Conservation (phyloP, 176 grass and related monocot genomes). For the Musa schizocarpa region DNA sequence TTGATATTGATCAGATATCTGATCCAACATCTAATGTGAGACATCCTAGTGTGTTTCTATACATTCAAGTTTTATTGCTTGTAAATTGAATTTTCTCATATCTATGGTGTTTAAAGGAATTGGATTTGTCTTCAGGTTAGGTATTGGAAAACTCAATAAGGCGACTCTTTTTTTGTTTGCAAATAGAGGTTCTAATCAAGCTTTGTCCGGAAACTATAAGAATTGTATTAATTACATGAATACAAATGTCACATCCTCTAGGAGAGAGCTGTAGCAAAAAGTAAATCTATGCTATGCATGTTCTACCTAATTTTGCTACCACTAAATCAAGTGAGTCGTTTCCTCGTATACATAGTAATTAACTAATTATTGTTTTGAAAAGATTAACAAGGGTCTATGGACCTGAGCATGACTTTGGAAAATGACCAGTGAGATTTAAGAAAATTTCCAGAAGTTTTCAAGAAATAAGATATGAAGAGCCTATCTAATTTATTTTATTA, state of each 20-base stretch:
- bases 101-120: not conserved
- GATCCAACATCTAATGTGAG: constrained; percentile 61
- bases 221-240: not conserved
- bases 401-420: no score
- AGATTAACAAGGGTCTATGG: no score
- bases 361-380: no score
- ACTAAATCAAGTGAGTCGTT: no score
- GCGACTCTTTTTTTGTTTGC: not conserved
- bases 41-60: constrained; percentile 13
- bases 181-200: not conserved
- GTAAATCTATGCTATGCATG: no score
- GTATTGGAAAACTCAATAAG: not conserved
- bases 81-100: not conserved
- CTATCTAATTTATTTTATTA: no score
- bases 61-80: not conserved
- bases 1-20: constrained; percentile 68
- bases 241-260: not conserved
- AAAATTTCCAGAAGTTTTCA: no score
- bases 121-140: not conserved
- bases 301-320: no score
- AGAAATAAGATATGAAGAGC: no score
- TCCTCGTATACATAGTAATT: no score
- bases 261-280: not conserved
- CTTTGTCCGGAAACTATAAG: not conserved
- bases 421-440: no score